Conservation (phyloP, 2,329 filamentous ascomycete genomes). For the Metarhizium humberi region DNA sequence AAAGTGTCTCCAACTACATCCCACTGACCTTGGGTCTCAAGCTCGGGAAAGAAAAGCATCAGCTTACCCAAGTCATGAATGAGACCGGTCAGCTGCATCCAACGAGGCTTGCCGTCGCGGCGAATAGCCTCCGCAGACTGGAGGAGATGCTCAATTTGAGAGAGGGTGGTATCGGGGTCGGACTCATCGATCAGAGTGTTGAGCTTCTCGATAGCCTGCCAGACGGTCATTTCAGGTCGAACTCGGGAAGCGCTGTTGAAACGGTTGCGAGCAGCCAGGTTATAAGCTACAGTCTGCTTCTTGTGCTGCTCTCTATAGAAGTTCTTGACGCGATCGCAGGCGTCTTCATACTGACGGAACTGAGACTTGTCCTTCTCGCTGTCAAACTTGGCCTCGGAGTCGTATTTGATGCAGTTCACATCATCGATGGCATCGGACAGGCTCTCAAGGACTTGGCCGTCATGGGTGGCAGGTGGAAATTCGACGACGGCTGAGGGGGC, state of each 20-base stretch:
- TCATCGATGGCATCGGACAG: constrained; percentile 39
- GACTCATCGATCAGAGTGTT: constrained; percentile 86
- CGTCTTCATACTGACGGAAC: constrained; percentile 76
- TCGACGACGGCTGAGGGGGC: constrained; percentile 16
- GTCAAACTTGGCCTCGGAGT: constrained; percentile 56
- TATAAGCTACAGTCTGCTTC: constrained; percentile 74
- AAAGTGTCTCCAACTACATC: constrained; percentile 86
- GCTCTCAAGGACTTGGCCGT: constrained; percentile 32
- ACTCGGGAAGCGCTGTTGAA: constrained; percentile 49
- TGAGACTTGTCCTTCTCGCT: constrained; percentile 67
- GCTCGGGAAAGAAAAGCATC: constrained; percentile 62
- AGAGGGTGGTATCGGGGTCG: constrained; percentile 79
- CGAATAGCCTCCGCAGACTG: constrained; percentile 86
- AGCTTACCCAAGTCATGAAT: constrained; percentile 77
- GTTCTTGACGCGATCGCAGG: constrained; percentile 74
- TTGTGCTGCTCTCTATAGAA: constrained; percentile 70
- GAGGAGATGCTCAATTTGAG: constrained; percentile 82
- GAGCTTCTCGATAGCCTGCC: constrained; percentile 88
- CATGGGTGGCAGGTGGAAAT: constrained; percentile 7
- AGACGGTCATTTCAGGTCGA: constrained; percentile 69
- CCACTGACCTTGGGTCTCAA: constrained; percentile 72
- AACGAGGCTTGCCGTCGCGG: constrained; percentile 70
- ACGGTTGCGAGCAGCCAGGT: constrained; percentile 62
- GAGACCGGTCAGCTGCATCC: constrained; percentile 72
- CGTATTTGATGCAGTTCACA: constrained; percentile 45